Conservation (phyloP, 345 rosid species). For the Erysimum cheiranthoides region DNA sequence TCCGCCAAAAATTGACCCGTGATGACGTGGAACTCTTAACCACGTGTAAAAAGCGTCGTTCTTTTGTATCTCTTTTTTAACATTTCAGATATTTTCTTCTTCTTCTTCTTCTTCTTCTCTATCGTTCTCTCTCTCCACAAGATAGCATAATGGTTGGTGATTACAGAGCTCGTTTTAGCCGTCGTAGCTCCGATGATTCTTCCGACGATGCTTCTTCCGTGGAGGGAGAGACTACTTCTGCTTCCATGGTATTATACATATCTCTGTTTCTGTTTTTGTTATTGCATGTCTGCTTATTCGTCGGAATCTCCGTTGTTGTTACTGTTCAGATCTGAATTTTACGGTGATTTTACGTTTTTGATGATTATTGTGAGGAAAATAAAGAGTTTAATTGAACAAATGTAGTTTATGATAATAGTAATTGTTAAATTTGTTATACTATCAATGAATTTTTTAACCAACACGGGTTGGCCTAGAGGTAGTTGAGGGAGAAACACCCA, state of each 20-base stretch:
- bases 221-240: constrained; percentile 41
- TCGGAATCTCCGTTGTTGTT: neutral
- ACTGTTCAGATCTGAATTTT: constrained; percentile 15
- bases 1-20: constrained; percentile 19
- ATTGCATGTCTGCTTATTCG: constrained; percentile 32
- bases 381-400: neutral
- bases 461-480: too few species aligned
- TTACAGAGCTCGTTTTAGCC: constrained; percentile 43
- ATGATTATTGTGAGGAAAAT: neutral
- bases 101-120: constrained; percentile 9
- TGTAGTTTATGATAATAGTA: too few species aligned
- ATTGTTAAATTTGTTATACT: too few species aligned
- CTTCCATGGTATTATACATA: constrained; percentile 34
- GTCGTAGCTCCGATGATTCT: constrained; percentile 43
- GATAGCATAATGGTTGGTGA: constrained; percentile 40
- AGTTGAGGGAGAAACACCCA: too few species aligned
- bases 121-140: constrained; percentile 18
- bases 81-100: neutral
- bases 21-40: constrained; percentile 60
- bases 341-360: neutral
- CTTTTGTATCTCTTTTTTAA: constrained; percentile 42
- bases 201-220: constrained; percentile 41
- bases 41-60: constrained; percentile 74
- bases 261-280: neutral
- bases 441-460: too few species aligned